These are phyloP conservation scores for Limnanthes douglasii DNA, from an alignment of 345 rosid genomes.

Conservation along the genomic window DNA sequence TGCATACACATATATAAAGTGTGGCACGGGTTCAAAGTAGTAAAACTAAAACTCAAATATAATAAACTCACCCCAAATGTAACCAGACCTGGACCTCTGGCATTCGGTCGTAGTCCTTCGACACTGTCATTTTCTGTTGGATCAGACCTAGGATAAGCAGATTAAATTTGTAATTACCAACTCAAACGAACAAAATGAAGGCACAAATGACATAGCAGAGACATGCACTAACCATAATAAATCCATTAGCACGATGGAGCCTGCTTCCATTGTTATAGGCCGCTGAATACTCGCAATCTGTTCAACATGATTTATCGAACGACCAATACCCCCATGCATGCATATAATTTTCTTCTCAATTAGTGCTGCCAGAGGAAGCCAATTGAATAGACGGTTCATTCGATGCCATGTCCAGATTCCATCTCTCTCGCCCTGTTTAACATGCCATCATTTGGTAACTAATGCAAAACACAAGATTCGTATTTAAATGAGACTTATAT, in stretches of 20 bases:
- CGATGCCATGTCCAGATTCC: constrained; percentile 97
- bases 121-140: constrained; percentile 94
- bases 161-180: constrained; percentile 2
- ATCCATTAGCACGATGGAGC: constrained; percentile 89
- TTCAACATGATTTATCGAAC: constrained; percentile 82
- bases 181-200: constrained; percentile 5
- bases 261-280: constrained; percentile 92
- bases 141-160: constrained; percentile 55
- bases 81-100: constrained; percentile 90
- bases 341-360: constrained; percentile 87
- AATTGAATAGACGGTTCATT: constrained; percentile 78
- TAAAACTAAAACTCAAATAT: neutral
- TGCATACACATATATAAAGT: neutral
- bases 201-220: constrained; percentile 2
- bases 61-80: constrained; percentile 69
- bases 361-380: constrained; percentile 86
- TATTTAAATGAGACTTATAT: constrained; percentile 2
- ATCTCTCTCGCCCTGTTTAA: constrained; percentile 73
- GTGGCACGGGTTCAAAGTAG: neutral
- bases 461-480: constrained; percentile 4
- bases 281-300: constrained; percentile 85
- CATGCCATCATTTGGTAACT: constrained; percentile 8
- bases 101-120: constrained; percentile 87
- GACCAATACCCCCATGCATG: constrained; percentile 97
- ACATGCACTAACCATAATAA: constrained; percentile 50